phyloP scores from a whole-genome alignment of 768 basidiomycete genomes.

The Pisolithus tinctorius region DNA sequence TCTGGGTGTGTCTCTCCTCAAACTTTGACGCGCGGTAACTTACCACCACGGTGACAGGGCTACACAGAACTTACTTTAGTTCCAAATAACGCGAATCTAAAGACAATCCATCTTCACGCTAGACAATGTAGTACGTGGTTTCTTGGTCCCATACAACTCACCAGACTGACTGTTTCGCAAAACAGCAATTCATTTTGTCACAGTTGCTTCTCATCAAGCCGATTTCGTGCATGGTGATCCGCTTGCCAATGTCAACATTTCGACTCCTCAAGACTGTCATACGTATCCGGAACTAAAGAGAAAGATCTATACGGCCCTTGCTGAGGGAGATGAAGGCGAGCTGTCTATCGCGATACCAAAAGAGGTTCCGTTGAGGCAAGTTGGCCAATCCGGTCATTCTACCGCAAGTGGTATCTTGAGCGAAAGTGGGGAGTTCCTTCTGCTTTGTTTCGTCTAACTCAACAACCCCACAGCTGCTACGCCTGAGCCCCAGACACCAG shows the following conservation, averaged over 20 bases:
- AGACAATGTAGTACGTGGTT: slow-evolving; percentile 72
- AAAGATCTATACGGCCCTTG: slow-evolving; percentile 81
- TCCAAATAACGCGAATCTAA: slow-evolving; percentile 73
- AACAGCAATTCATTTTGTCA: slow-evolving; percentile 66
- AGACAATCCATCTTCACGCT: slow-evolving; percentile 81
- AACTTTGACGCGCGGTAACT: slow-evolving; percentile 12
- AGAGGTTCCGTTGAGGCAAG: slow-evolving; percentile 60
- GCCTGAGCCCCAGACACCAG: slow-evolving; percentile 76
- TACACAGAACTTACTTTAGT: slow-evolving; percentile 90
- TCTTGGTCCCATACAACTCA: slow-evolving; percentile 6
- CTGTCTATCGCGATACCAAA: slow-evolving; percentile 81
- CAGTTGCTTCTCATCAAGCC: slow-evolving; percentile 62
- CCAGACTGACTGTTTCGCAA: slow-evolving; percentile 16
- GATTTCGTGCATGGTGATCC: slow-evolving; percentile 79
- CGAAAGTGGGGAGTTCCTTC: slow-evolving; percentile 43
- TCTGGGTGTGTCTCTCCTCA: slow-evolving; percentile 60
- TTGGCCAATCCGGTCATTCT: slow-evolving; percentile 36
- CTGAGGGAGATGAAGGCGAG: slow-evolving; percentile 93
- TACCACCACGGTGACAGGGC: slow-evolving; percentile 40
- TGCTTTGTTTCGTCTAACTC: neutral
- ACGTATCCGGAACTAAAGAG: slow-evolving; percentile 91
- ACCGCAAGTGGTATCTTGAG: slow-evolving; percentile 38
- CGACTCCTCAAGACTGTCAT: slow-evolving; percentile 72
- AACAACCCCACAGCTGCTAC: slow-evolving; percentile 48
- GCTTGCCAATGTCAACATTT: slow-evolving; percentile 56